Evolutionary conservation across 257 asterid species (phyloP).

Genomic region (Solanum dulcamara): DNA sequence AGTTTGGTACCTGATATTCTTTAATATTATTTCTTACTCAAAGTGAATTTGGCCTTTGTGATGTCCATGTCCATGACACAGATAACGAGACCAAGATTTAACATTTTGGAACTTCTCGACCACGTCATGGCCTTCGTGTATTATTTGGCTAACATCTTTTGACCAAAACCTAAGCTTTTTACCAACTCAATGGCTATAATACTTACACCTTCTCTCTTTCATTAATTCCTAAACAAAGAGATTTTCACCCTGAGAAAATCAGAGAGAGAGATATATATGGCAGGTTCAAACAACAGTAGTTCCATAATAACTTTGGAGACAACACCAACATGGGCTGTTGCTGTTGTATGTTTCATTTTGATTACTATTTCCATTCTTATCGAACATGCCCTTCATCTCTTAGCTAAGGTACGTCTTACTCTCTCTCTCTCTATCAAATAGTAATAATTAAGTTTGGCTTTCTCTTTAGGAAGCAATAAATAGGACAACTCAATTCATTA

Average conservation of each 20-base stretch:
- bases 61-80: background rate
- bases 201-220: background rate
- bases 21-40: background rate
- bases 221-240: background rate
- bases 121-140: background rate
- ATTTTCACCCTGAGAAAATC: background rate
- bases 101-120: background rate
- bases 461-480: background rate
- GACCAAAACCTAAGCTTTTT: background rate
- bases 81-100: background rate
- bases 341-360: conserved; percentile 44
- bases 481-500: background rate
- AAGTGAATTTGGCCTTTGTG: background rate
- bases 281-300: conserved; percentile 7
- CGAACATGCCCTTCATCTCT: conserved; percentile 53
- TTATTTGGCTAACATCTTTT: background rate
- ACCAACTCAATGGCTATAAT: background rate
- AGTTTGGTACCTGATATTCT: background rate
- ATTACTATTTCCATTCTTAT: conserved; percentile 41
- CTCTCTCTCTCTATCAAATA: background rate
- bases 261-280: conserved; percentile 1
- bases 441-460: background rate
- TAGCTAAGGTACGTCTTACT: conserved; percentile 37
- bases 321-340: conserved; percentile 77
- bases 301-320: conserved; percentile 18